phyloP scores from a whole-genome alignment of 2,329 filamentous ascomycete species.

The Diaporthe ampelina region DNA sequence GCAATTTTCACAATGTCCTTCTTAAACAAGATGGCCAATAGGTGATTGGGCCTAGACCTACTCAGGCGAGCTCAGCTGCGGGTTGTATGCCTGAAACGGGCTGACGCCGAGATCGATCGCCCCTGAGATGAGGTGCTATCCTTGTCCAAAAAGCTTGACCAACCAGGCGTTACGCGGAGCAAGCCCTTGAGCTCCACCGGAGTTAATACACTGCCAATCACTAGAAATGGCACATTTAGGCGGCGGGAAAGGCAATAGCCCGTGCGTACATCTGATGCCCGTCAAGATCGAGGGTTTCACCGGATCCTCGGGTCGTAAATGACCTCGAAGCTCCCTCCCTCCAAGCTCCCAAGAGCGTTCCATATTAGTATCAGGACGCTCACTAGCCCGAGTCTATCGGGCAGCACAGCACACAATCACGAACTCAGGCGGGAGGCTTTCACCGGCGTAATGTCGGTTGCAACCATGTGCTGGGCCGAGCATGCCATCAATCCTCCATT shows the following conservation, averaged over 20 bases:
- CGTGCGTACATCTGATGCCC: conserved; percentile 7
- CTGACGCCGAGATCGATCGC: neutral
- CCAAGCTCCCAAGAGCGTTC: conserved; percentile 25
- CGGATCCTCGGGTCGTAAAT: conserved; percentile 19
- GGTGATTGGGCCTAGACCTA: neutral
- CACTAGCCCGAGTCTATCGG: conserved; percentile 27
- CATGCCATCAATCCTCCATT: neutral
- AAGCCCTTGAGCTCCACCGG: neutral
- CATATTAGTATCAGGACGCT: conserved; percentile 26
- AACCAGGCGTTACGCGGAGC: neutral
- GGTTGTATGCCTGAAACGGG: neutral
- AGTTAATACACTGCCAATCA: neutral
- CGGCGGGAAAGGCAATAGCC: neutral
- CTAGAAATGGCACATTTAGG: neutral
- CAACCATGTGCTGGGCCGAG: conserved; percentile 11
- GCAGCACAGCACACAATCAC: conserved; percentile 8
- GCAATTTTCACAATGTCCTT: neutral
- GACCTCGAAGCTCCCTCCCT: conserved; percentile 1
- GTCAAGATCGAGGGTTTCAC: conserved; percentile 1
- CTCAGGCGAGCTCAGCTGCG: neutral
- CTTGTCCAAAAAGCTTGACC: conserved; percentile 29
- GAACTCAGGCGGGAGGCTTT: neutral
- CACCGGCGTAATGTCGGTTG: conserved; percentile 11
- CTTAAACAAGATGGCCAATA: neutral
- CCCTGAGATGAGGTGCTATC: neutral